Evolutionary conservation across 352 stramenopile genomes (phyloP).

Genomic region (Pythium pyrilobum): DNA sequence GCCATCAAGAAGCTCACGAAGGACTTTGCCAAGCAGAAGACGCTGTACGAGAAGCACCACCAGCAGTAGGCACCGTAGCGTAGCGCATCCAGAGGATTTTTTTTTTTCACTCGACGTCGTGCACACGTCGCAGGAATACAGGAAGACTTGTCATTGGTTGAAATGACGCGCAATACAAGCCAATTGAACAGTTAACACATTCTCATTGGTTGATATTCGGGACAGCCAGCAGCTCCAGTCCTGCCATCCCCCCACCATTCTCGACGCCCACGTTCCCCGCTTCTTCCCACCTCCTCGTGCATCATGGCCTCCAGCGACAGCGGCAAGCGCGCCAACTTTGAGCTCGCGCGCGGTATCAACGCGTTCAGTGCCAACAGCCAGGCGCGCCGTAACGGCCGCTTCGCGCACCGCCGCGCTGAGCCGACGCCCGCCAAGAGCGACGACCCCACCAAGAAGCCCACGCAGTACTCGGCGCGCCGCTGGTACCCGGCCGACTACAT

Average conservation of each 20-base stretch:
- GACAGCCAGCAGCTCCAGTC: background rate
- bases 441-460: constrained; percentile 8
- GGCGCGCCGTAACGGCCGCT: constrained; percentile 50
- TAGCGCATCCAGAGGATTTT: background rate
- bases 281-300: background rate
- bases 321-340: constrained; percentile 50
- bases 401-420: constrained; percentile 22
- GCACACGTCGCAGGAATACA: constrained; percentile 9
- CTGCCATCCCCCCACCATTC: constrained; percentile 6
- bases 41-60: constrained; percentile 79
- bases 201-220: background rate
- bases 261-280: background rate
- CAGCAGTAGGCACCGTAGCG: background rate
- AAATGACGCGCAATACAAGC: constrained; percentile 5
- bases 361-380: constrained; percentile 61
- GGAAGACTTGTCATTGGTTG: background rate
- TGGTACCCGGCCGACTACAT: constrained; percentile 67
- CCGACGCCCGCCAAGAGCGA: background rate
- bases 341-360: constrained; percentile 64
- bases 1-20: constrained; percentile 97
- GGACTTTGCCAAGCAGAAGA: constrained; percentile 95
- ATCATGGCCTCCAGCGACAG: constrained; percentile 1
- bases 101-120: background rate
- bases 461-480: constrained; percentile 24
- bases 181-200: background rate